Evolutionary conservation across 768 basidiomycete species (phyloP).

Genomic region (Podaxis rugospora): DNA sequence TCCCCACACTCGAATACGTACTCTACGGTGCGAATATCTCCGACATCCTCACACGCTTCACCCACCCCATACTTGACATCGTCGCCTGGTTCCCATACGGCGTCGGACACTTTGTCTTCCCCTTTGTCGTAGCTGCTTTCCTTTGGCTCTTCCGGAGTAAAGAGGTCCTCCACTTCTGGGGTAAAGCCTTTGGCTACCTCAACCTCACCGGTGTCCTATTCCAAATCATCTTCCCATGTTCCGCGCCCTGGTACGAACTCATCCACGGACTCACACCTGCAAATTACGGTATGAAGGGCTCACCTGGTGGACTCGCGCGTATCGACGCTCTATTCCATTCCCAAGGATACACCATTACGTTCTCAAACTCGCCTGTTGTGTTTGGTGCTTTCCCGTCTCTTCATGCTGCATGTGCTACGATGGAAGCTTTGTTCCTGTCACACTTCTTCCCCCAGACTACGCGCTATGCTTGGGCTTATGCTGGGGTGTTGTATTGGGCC

Average conservation of each 20-base stretch:
- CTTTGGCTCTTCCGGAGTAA: constrained; percentile 89
- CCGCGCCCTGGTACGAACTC: constrained; percentile 97
- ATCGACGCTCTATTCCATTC: constrained; percentile 86
- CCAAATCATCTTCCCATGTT: constrained; percentile 88
- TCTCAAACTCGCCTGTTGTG: constrained; percentile 85
- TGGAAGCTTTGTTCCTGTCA: constrained; percentile 88
- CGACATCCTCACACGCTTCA: constrained; percentile 92
- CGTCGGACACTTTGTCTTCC: constrained; percentile 84
- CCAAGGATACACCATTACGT: constrained; percentile 71
- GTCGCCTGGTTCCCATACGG: constrained; percentile 97
- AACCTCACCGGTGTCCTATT: constrained; percentile 84
- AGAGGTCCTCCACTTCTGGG: constrained; percentile 80
- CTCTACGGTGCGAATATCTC: constrained; percentile 98
- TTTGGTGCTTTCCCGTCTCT: constrained; percentile 97
- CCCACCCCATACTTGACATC: constrained; percentile 88
- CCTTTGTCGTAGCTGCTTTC: constrained; percentile 81
- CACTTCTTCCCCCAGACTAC: constrained; percentile 87
- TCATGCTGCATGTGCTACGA: constrained; percentile 86
- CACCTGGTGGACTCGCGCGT: constrained; percentile 86
- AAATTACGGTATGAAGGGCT: constrained; percentile 87
- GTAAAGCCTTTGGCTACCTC: constrained; percentile 86
- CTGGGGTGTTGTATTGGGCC: constrained; percentile 88
- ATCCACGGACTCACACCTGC: constrained; percentile 96
- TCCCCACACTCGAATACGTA: constrained; percentile 92
- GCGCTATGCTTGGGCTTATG: constrained; percentile 76